Conservation (phyloP, 2,329 filamentous ascomycete genomes). For the Fusarium sp. region DNA sequence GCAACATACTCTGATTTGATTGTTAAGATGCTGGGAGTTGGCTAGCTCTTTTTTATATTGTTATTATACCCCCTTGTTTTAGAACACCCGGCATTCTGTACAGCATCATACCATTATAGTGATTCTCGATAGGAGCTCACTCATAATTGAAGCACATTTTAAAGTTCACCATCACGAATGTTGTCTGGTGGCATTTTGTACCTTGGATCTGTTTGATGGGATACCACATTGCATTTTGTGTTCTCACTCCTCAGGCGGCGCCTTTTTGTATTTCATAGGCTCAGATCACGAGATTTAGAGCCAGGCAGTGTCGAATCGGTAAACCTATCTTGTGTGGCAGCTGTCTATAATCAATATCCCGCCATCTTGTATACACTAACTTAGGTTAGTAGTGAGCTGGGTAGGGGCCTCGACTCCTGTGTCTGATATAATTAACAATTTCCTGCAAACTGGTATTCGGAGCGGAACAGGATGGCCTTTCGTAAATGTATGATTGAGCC, state of each 20-base stretch:
- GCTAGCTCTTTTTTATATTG: constrained; percentile 33
- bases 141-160: constrained; percentile 6
- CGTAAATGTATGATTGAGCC: not conserved
- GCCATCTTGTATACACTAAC: not conserved
- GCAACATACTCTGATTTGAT: constrained; percentile 18
- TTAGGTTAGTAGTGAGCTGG: not conserved
- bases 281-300: not conserved
- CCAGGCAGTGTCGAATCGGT: not conserved
- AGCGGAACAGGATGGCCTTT: not conserved
- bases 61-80: constrained; percentile 41
- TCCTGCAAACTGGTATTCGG: not conserved
- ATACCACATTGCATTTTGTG: not conserved
- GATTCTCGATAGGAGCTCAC: not conserved
- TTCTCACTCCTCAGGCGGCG: not conserved
- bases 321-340: not conserved
- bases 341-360: not conserved
- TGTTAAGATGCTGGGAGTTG: constrained; percentile 22
- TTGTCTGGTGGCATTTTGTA: not conserved
- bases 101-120: not conserved
- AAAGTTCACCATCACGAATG: not conserved
- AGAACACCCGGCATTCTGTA: constrained; percentile 9
- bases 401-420: not conserved
- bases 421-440: not conserved
- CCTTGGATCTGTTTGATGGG: not conserved
- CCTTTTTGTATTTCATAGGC: not conserved